phyloP scores from a whole-genome alignment of 2,329 filamentous ascomycete species.

The Aspergillus calidoustus region DNA sequence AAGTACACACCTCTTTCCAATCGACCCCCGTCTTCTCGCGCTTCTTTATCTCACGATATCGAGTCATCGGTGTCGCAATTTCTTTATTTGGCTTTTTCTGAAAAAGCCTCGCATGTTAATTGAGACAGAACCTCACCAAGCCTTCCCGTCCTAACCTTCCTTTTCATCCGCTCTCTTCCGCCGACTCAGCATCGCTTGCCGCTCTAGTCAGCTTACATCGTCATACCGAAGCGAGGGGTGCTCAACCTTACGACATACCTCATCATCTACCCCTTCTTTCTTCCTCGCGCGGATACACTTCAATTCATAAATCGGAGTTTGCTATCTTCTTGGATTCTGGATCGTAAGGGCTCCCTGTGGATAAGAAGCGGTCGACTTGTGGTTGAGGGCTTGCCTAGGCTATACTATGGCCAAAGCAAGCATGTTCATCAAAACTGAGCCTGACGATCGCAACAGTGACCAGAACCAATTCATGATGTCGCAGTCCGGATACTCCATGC shows the following conservation, averaged over 20 bases:
- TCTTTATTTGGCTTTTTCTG: slow-evolving; percentile 1
- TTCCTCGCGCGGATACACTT: not conserved
- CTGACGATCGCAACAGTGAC: slow-evolving; percentile 65
- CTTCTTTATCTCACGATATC: not conserved
- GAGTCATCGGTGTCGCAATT: not conserved
- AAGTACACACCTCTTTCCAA: not conserved
- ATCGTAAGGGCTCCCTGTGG: slow-evolving; percentile 28
- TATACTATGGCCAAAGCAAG: slow-evolving; percentile 58
- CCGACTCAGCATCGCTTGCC: slow-evolving; percentile 6
- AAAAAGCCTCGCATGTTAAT: not conserved
- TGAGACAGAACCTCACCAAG: not conserved
- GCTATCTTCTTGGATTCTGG: slow-evolving; percentile 16
- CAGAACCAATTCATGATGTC: slow-evolving; percentile 53
- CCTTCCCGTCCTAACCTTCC: not conserved
- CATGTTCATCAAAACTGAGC: slow-evolving; percentile 71
- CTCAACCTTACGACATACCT: not conserved
- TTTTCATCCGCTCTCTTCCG: not conserved
- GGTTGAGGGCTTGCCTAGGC: slow-evolving; percentile 19
- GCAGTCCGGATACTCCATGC: slow-evolving; percentile 56
- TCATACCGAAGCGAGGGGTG: slow-evolving; percentile 12
- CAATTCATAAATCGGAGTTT: not conserved
- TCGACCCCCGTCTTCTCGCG: not conserved
- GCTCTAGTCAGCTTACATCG: slow-evolving; percentile 14
- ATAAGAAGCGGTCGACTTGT: slow-evolving; percentile 15
- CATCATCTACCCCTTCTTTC: not conserved